Evolutionary conservation across 352 stramenopile genomes (phyloP), one percentile per base, ranked within the genome.

Genomic region (Pythium apleroticum): DNA sequence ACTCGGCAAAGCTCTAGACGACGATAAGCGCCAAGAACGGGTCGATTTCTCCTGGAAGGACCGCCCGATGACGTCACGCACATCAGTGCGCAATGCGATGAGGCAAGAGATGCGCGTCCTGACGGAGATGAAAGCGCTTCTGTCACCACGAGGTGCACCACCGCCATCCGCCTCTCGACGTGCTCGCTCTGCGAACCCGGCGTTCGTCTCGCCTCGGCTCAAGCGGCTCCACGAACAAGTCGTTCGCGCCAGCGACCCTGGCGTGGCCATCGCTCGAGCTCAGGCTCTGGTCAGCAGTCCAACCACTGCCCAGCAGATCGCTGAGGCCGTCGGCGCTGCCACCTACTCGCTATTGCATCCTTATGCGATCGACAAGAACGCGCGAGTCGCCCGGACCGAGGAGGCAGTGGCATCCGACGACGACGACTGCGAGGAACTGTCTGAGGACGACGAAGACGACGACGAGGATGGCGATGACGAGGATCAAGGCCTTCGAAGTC

Each of bases 61-160:
- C 2, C 77, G 78, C 0, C 78, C 80, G 1, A 57, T 89, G 43
- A 68, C 75, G 4, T 88, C 82, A 1, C 73, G 82, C 11, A 63
- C 71, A n/a, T 75, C 82, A 0, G 66, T 91, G 33, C 73, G 80
- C 9, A 88, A 78, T 20, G 80, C 80, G 10, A 73, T 77, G 37
- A 75, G 72, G 10, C 78, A 88, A 30, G 66, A 89, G 25, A 60
- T 66, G 15, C 68, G 74, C n/a, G 66, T 65, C 20, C 63, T 77
- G 41, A 35, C 60, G 41, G 68, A 84, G 10, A 61, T 72, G 24
- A 75, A 69, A 20, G 56, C 70, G 20, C 52, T 67, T 5, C 63
- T 74, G 20, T 58, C 49, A 0, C 67, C 71, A 20, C 57, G 63
- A 0, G 41, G 25, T 52, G 39, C 57, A 22, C 41, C 55, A 19